phyloP scores from a whole-genome alignment of 2,329 filamentous ascomycete genomes.

The Ceratocystis papillata region DNA sequence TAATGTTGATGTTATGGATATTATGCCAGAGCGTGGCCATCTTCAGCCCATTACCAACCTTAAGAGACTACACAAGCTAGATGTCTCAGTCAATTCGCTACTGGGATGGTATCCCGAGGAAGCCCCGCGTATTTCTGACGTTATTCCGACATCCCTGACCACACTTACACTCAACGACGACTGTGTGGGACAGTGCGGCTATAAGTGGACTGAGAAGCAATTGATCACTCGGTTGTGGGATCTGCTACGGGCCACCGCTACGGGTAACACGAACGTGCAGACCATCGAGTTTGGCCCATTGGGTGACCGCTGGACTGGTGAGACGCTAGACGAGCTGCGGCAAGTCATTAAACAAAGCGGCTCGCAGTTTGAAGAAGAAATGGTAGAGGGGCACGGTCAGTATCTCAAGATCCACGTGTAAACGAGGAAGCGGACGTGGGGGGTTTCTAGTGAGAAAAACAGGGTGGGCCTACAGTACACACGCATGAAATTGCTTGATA shows the following conservation, averaged over 20 bases:
- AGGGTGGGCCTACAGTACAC: constrained; percentile 3
- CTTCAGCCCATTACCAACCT: constrained; percentile 21
- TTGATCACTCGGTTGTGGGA: constrained; percentile 17
- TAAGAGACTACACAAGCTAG: constrained; percentile 21
- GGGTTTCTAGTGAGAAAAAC: background rate
- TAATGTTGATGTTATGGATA: background rate
- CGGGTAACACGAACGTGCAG: constrained; percentile 19
- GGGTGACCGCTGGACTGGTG: constrained; percentile 19
- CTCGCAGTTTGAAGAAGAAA: constrained; percentile 19
- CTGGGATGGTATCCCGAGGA: constrained; percentile 22
- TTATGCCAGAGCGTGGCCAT: constrained; percentile 11
- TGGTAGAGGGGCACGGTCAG: constrained; percentile 16
- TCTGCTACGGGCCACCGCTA: constrained; percentile 18
- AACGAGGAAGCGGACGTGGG: background rate
- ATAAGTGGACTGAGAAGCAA: constrained; percentile 20
- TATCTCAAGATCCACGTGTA: constrained; percentile 21
- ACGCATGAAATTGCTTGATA: background rate
- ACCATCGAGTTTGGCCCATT: constrained; percentile 21
- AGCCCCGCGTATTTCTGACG: constrained; percentile 20
- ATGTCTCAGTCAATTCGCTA: constrained; percentile 17
- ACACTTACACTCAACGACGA: constrained; percentile 22
- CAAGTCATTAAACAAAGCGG: constrained; percentile 15
- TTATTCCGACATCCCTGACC: constrained; percentile 21
- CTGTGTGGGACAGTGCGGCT: constrained; percentile 15
- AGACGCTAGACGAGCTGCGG: constrained; percentile 17